Conservation (phyloP, 2,329 filamentous ascomycete species). For the Neophaeococcomyces mojaviensis region DNA sequence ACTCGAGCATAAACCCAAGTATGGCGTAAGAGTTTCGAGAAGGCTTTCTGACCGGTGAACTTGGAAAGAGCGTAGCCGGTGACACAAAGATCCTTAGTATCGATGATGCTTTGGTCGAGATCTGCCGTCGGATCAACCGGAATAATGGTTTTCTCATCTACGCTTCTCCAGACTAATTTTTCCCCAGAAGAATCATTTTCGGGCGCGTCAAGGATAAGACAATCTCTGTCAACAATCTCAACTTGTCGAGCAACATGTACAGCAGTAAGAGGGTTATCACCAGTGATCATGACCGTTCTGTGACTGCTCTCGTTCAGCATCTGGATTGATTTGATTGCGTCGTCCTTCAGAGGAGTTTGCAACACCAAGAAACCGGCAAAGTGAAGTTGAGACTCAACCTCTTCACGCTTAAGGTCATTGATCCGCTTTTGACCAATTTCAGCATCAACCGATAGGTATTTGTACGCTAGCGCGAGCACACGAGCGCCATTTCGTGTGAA, state of each 20-base stretch:
- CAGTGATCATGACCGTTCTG: constrained; percentile 97
- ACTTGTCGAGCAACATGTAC: constrained; percentile 93
- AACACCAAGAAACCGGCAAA: constrained; percentile 96
- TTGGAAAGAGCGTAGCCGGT: constrained; percentile 90
- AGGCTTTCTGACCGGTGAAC: constrained; percentile 72
- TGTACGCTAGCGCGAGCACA: constrained; percentile 89
- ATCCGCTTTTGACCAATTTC: constrained; percentile 79
- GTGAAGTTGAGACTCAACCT: constrained; percentile 72
- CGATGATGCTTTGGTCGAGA: constrained; percentile 72
- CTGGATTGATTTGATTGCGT: constrained; percentile 84
- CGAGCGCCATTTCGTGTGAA: constrained; percentile 93
- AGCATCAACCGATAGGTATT: constrained; percentile 72
- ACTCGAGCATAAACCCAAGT: constrained; percentile 98
- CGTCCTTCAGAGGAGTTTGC: constrained; percentile 92
- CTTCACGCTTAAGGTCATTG: constrained; percentile 89
- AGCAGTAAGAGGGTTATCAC: constrained; percentile 93
- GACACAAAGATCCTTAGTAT: constrained; percentile 84
- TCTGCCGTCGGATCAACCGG: constrained; percentile 75
- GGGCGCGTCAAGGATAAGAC: constrained; percentile 88
- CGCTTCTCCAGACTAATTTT: constrained; percentile 84
- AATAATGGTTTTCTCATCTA: constrained; percentile 82
- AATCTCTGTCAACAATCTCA: constrained; percentile 93
- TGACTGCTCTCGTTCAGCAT: constrained; percentile 99
- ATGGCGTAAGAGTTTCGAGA: constrained; percentile 71
- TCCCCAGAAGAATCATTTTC: constrained; percentile 77